Evolutionary conservation across 2,329 filamentous ascomycete genomes (phyloP), one percentile per base, ranked within the genome.

Genomic region (Mycocentrospora acerina): DNA sequence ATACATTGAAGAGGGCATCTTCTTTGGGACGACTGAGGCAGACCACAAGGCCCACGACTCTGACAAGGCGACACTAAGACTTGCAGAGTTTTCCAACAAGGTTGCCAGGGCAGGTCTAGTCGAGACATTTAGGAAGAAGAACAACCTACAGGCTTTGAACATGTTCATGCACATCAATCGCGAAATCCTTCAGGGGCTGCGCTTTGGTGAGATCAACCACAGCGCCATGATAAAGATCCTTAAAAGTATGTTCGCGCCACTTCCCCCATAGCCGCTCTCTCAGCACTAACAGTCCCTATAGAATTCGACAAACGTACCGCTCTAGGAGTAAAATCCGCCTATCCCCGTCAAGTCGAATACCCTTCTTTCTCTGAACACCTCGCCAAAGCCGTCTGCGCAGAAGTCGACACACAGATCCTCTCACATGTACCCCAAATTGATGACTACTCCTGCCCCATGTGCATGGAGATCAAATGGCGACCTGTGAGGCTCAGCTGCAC

Each of bases 281-380:
- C 4, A 24, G 3, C 13, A 43, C 29, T n/a, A 48, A 38, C 3
- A 18, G 5, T n/a, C 5, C 19, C 19, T 22, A 22, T 47, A 90
- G 82, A 91, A 69, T 95, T 95, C 61, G 87, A 93, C 68, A 95
- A 95, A 67, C 80, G 82, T 42, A 95, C 89, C 2, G 81, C 85
- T 1, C 73, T 94, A 14, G 82, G 84, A 17, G 82, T 85, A 1
- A 81, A 81, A 26, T 71, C 78, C 24, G 75, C 74, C 0, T 86
- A 88, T 49, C 80, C 82, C 0, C 70, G 73, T 7, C 71, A 75
- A 16, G 75, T 87, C 35, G 71, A 76, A 36, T 64, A 64, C 29
- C 77, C 81, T 3, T 75, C 80, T 15, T 76, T 77, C 32, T 77
- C 85, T 25, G 78, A 81, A 42, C 79, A 78, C 35, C 80, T 93